These are phyloP conservation scores for Plasmodium fragile DNA, from an alignment of 169 alveolate genomes.

Conservation along the genomic window DNA sequence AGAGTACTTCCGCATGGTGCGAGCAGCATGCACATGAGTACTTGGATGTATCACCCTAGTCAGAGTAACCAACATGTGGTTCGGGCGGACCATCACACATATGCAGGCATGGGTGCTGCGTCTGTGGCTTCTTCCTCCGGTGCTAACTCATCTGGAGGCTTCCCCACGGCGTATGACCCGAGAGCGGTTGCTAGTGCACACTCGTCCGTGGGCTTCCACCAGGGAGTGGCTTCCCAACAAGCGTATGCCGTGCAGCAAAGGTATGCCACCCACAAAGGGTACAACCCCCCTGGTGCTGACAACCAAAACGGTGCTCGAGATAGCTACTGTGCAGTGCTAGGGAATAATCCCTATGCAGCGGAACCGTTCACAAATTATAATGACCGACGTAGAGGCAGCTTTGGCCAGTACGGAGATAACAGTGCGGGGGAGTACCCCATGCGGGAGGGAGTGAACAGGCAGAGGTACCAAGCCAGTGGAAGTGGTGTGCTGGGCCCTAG, in stretches of 20 bases:
- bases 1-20: neutral
- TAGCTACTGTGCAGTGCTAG: neutral
- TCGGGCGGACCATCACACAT: neutral
- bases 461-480: neutral
- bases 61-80: neutral
- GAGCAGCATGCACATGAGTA: neutral
- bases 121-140: neutral
- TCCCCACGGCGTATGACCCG: neutral
- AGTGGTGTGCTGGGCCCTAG: neutral
- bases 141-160: neutral
- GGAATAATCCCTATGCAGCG: neutral
- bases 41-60: neutral
- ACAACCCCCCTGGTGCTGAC: neutral
- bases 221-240: neutral
- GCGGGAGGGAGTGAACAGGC: neutral
- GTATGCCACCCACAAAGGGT: neutral
- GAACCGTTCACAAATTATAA: neutral
- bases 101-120: neutral
- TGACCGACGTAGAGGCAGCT: neutral
- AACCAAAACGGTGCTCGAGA: neutral
- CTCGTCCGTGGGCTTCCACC: neutral
- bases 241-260: neutral
- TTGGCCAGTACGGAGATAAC: neutral
- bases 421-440: neutral
- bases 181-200: neutral